Evolutionary conservation across 1,139 yeast species (phyloP), one percentile per base, ranked within the genome.

Genomic region (Geotrichum histeridarum): DNA sequence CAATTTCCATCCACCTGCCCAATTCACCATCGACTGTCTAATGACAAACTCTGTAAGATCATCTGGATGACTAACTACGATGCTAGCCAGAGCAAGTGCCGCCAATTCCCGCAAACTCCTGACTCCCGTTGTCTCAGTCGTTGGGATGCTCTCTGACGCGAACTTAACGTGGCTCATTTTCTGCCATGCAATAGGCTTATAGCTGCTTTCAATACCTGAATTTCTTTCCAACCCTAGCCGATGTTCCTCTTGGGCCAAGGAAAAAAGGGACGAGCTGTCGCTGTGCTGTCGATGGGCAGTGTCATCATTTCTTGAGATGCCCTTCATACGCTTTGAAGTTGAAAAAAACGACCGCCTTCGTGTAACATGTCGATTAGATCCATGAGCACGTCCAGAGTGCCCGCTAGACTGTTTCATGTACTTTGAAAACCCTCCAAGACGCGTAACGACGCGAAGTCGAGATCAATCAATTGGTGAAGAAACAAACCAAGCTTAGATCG

Each of bases 1-100:
- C 11, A 47, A 50, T 37, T 55, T 53, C 67, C 69, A 65, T 4
- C 55, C 58, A 9, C 52, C 36, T 3, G 30, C 43, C 45, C 51
- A 53, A 12, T 22, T 38, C 15, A 52, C 48, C 36, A 36, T 27
- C 2, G 51, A 42, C 12, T 43, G 48, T 42, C 27, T 42, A 2
- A 52, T 17, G 22, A 52, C 33, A 8, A 9, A 22, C 12, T 52
- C 54, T 1, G 51, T 52, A 5, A 52, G 47, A 8, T 52, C 54
- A 8, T 52, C 48, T 12, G 54, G 54, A 11, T 42, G 17, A 2
- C 42, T 48, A 8, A 37, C 33, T 11, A 52, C 37, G 38, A 52
- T 42, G 4, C 36, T 31, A 8, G 51, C 54, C 18, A 52, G 31
- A 17, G 37, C 32, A 7, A 36, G 44, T 6, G 51, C 47, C 14